These are phyloP conservation scores for Setaria italica DNA, from an alignment of 202 grass and related monocot species.

Conservation along the genomic window DNA sequence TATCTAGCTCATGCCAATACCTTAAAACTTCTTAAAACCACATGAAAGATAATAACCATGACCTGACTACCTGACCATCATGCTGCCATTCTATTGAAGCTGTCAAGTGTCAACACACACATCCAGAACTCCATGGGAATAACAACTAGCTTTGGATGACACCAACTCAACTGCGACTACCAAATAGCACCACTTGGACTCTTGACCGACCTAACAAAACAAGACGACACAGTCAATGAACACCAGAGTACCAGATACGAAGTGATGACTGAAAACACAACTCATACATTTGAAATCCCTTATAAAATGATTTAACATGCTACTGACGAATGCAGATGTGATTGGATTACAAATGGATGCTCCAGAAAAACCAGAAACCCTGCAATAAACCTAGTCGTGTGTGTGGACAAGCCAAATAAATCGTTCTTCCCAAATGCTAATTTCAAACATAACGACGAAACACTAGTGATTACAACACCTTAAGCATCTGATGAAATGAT, in stretches of 20 bases:
- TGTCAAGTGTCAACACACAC: neutral
- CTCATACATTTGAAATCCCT: neutral
- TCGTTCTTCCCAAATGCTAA: neutral
- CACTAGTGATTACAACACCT: neutral
- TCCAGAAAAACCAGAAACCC: neutral
- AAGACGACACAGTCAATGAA: conserved; percentile 29
- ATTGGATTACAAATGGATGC: neutral
- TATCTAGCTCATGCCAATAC: neutral
- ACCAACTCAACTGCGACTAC: conserved; percentile 26
- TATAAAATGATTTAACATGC: neutral
- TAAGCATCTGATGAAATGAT: neutral
- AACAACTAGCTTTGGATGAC: conserved; percentile 16
- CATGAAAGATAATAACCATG: neutral
- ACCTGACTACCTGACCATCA: conserved; percentile 25
- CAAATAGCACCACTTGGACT: conserved; percentile 38
- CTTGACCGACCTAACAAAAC: conserved; percentile 49
- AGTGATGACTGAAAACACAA: conserved; percentile 5
- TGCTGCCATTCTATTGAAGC: neutral
- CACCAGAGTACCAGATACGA: conserved; percentile 1
- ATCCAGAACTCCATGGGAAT: conserved; percentile 1
- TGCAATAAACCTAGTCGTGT: neutral
- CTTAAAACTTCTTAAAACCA: neutral
- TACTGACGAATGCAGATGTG: neutral
- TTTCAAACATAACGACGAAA: neutral
- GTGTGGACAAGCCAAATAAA: neutral